These are phyloP conservation scores for Fusarium siculi DNA, from an alignment of 2,329 filamentous ascomycete genomes.

Conservation along the genomic window DNA sequence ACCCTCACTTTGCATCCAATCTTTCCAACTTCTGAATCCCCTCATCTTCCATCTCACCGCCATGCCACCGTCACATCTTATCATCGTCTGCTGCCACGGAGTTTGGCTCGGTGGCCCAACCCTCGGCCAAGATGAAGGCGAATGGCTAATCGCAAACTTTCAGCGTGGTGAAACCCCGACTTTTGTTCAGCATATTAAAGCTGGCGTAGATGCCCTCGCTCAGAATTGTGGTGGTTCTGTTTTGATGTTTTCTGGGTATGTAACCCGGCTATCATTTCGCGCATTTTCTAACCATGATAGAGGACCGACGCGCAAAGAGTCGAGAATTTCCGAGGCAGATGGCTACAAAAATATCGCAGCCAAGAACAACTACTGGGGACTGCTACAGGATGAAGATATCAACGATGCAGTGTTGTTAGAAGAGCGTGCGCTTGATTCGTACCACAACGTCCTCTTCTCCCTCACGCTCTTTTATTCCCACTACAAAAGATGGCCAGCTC, in stretches of 20 bases:
- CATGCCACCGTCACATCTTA: slow-evolving; percentile 62
- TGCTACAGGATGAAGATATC: slow-evolving; percentile 42
- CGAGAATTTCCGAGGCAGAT: slow-evolving; percentile 66
- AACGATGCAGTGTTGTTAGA: slow-evolving; percentile 65
- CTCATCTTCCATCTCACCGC: slow-evolving; percentile 18
- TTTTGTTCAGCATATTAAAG: slow-evolving; percentile 79
- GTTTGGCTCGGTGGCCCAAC: slow-evolving; percentile 74
- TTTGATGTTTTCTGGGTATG: slow-evolving; percentile 79
- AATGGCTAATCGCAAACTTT: slow-evolving; percentile 81
- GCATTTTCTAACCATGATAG: slow-evolving; percentile 49
- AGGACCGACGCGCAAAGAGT: slow-evolving; percentile 70
- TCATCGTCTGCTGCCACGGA: slow-evolving; percentile 86
- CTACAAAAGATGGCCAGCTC: slow-evolving; percentile 62
- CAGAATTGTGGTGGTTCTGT: slow-evolving; percentile 57
- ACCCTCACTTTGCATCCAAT: slow-evolving; percentile 18
- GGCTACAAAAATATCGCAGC: slow-evolving; percentile 69
- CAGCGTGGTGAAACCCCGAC: slow-evolving; percentile 82
- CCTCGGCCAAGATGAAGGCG: slow-evolving; percentile 63
- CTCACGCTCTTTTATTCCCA: slow-evolving; percentile 61
- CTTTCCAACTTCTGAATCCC: slow-evolving; percentile 20
- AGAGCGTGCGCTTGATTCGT: slow-evolving; percentile 82
- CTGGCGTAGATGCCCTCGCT: slow-evolving; percentile 66
- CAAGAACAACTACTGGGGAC: slow-evolving; percentile 58
- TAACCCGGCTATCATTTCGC: neutral
- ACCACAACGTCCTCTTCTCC: slow-evolving; percentile 84